Conservation (phyloP, 345 rosid species). For the Angophora floribunda region DNA sequence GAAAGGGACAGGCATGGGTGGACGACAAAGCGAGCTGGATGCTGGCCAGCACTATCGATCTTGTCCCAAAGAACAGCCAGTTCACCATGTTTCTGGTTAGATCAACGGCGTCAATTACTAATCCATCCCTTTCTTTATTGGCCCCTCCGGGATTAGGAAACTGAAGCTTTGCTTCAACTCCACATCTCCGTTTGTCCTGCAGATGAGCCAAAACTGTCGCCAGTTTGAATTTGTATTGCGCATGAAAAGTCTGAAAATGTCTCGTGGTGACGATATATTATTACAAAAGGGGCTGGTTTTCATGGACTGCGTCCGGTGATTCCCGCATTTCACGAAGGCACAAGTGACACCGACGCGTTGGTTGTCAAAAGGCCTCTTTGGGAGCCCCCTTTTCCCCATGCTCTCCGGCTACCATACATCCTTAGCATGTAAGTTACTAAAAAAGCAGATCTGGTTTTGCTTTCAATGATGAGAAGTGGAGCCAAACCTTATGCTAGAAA, state of each 20-base stretch:
- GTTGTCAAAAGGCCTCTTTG: neutral
- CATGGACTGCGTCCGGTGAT: neutral
- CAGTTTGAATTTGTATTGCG: neutral
- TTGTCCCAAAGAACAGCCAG: neutral
- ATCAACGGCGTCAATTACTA: neutral
- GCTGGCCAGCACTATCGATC: neutral
- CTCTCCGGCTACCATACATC: neutral
- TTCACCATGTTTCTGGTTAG: neutral
- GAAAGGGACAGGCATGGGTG: constrained; percentile 9
- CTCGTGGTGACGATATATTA: neutral
- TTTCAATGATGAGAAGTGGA: neutral
- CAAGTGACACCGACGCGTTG: neutral
- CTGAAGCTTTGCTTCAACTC: neutral
- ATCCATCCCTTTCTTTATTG: neutral
- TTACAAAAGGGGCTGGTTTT: neutral
- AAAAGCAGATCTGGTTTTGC: neutral
- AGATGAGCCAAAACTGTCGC: neutral
- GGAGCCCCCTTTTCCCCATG: neutral
- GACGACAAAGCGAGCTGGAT: constrained; percentile 20
- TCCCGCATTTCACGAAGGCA: neutral
- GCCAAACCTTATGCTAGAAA: neutral
- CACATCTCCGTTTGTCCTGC: neutral
- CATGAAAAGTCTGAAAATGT: neutral
- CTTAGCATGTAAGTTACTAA: neutral
- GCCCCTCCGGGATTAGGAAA: neutral